These are phyloP conservation scores for Paratinospora sagittata DNA, from an alignment of 164 flowering plant species.

Conservation along the genomic window DNA sequence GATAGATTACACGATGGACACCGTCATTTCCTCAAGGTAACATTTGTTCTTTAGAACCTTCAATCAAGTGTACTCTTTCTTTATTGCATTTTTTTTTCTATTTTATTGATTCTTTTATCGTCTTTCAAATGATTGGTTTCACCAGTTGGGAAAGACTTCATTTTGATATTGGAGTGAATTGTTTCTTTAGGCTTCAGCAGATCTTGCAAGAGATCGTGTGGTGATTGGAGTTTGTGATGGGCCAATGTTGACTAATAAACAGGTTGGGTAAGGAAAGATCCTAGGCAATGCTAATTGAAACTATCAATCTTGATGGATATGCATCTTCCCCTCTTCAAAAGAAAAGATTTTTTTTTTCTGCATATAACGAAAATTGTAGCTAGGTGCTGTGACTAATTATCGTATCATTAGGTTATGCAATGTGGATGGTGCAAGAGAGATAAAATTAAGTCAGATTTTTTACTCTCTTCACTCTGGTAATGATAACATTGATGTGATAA, in stretches of 20 bases:
- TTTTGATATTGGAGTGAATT: neutral
- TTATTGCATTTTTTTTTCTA: neutral
- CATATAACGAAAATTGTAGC: neutral
- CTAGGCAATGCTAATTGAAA: neutral
- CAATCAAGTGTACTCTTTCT: neutral
- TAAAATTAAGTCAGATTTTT: neutral
- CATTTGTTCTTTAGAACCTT: neutral
- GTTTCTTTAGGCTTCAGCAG: constrained; percentile 53
- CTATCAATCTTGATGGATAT: neutral
- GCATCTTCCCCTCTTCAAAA: neutral
- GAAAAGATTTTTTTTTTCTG: neutral
- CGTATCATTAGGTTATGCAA: neutral
- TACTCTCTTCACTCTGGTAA: neutral
- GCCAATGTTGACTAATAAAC: constrained; percentile 76
- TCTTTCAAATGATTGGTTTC: neutral
- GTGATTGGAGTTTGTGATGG: constrained; percentile 88
- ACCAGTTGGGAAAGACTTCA: neutral
- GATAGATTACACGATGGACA: neutral
- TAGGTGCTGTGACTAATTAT: neutral
- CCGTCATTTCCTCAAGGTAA: neutral
- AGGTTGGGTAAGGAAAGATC: constrained; percentile 33
- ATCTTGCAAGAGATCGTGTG: constrained; percentile 59
- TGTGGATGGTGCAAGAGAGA: neutral
- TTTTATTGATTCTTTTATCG: neutral
- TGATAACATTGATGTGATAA: neutral